Conservation (phyloP, 225 moss, liverwort and hornwort genomes). For the Physcomitrium patens region DNA sequence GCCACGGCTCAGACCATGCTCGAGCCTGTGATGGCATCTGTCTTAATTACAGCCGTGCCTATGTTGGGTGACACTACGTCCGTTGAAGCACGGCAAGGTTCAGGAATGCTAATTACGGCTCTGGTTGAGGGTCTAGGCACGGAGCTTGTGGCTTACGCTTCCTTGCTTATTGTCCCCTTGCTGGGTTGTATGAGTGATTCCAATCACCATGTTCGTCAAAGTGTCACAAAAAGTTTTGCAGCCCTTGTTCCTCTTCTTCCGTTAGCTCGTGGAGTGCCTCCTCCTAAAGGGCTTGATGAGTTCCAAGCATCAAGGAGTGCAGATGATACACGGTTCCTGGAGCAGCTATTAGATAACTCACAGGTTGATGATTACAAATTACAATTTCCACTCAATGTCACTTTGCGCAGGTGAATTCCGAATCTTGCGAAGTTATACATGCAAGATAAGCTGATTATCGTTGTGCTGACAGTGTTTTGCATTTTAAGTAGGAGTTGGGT, state of each 20-base stretch:
- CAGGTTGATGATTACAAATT: conserved; percentile 92
- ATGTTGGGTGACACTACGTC: conserved; percentile 79
- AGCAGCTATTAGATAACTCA: conserved; percentile 91
- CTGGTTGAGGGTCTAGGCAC: conserved; percentile 84
- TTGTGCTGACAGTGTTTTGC: background rate
- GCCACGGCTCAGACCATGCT: conserved; percentile 82
- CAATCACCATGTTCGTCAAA: conserved; percentile 79
- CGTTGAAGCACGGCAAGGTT: conserved; percentile 88
- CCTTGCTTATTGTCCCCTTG: conserved; percentile 85
- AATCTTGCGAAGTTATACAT: background rate
- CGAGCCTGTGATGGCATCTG: conserved; percentile 79
- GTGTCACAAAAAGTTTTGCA: conserved; percentile 93
- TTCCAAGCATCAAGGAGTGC: conserved; percentile 76
- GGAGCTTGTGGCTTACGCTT: conserved; percentile 84
- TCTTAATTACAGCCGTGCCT: conserved; percentile 80
- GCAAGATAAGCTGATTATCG: background rate
- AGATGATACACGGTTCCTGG: conserved; percentile 84
- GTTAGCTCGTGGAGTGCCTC: conserved; percentile 79
- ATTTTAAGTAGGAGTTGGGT: conserved; percentile 12
- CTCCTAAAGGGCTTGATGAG: conserved; percentile 74
- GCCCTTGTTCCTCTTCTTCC: conserved; percentile 92
- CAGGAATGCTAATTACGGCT: conserved; percentile 84
- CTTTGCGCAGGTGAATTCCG: conserved; percentile 71
- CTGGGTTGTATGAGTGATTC: conserved; percentile 94
- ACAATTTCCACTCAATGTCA: conserved; percentile 71